phyloP scores from a whole-genome alignment of 768 basidiomycete genomes.

The Cystofilobasidium capitatum region DNA sequence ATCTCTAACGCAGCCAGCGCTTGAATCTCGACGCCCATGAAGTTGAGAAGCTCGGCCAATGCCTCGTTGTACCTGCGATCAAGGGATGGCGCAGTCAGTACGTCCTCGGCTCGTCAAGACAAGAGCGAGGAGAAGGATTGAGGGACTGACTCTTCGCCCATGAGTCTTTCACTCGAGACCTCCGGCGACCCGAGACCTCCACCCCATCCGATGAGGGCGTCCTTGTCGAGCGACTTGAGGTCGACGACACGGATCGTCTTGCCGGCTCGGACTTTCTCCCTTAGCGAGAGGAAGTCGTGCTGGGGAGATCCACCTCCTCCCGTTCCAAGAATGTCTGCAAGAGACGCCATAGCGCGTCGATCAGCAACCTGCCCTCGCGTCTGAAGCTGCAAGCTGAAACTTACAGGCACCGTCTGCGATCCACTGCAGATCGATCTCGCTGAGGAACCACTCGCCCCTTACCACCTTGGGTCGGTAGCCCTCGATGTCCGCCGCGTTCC shows the following conservation, averaged over 20 bases:
- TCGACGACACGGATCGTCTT: slow-evolving; percentile 46
- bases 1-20: not conserved
- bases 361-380: too few species aligned
- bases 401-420: not conserved
- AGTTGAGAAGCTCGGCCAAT: too few species aligned
- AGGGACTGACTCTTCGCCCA: not conserved
- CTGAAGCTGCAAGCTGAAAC: too few species aligned
- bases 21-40: too few species aligned
- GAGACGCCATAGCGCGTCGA: not conserved
- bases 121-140: not conserved
- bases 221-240: slow-evolving; percentile 42
- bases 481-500: slow-evolving; percentile 34
- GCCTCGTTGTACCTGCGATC: too few species aligned
- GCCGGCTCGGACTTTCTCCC: slow-evolving; percentile 50
- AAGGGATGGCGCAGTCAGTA: too few species aligned
- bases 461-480: slow-evolving; percentile 42
- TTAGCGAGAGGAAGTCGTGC: slow-evolving; percentile 45
- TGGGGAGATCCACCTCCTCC: slow-evolving; percentile 58
- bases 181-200: slow-evolving; percentile 34
- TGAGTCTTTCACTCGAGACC: slow-evolving; percentile 21
- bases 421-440: slow-evolving; percentile 43
- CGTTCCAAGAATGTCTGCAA: slow-evolving; percentile 47
- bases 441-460: slow-evolving; percentile 44
- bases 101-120: too few species aligned
- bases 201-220: slow-evolving; percentile 44